Conservation (phyloP, 306 rosid genomes). For the Trifolium pratense region DNA sequence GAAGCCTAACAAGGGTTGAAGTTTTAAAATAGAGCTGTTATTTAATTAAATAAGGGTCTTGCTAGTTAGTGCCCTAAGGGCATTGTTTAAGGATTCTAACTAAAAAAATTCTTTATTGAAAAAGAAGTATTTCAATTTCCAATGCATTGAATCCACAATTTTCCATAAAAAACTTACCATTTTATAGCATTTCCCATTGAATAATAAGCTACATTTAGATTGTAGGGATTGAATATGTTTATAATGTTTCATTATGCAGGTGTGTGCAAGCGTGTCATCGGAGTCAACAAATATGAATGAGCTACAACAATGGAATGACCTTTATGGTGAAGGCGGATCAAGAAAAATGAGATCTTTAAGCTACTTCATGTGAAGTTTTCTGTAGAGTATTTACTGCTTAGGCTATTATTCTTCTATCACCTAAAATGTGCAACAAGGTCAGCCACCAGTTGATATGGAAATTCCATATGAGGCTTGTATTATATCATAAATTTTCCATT, state of each 20-base stretch:
- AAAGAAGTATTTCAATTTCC: too few species aligned
- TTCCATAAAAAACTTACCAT: too few species aligned
- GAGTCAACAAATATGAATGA: slow-evolving; percentile 87
- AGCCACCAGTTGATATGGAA: slow-evolving; percentile 33
- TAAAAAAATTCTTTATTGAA: too few species aligned
- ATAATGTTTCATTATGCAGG: slow-evolving; percentile 51
- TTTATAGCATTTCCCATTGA: too few species aligned
- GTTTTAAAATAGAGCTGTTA: too few species aligned
- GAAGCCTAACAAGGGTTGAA: too few species aligned
- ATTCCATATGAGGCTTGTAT: slow-evolving; percentile 37
- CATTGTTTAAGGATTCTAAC: too few species aligned
- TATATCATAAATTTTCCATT: slow-evolving; percentile 33
- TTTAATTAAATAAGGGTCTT: too few species aligned
- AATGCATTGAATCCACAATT: too few species aligned
- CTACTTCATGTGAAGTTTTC: slow-evolving; percentile 81
- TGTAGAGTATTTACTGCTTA: slow-evolving; percentile 64
- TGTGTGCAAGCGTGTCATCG: slow-evolving; percentile 91
- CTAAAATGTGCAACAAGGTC: slow-evolving; percentile 42
- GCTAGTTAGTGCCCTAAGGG: too few species aligned
- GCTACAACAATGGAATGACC: slow-evolving; percentile 90
- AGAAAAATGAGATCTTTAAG: slow-evolving; percentile 79
- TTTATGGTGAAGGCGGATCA: slow-evolving; percentile 96
- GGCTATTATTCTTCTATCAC: slow-evolving; percentile 52
- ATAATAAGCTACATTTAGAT: not conserved
- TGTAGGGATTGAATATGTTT: not conserved